Evolutionary conservation across 805 yeast genomes (phyloP), one percentile per base, ranked within the genome.

Genomic region (Metschnikowia anglica): DNA sequence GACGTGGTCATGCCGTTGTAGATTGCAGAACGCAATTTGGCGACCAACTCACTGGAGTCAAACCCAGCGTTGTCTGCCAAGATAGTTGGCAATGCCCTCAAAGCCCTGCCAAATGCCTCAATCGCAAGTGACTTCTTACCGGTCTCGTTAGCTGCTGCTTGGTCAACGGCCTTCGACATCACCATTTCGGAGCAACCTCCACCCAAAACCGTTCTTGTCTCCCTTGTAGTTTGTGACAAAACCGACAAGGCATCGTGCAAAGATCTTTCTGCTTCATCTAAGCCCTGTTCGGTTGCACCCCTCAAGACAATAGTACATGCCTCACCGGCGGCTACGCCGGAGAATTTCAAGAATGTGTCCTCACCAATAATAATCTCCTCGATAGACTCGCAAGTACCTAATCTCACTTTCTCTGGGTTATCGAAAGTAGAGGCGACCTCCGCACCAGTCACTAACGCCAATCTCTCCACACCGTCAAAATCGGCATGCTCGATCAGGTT

Each of bases 401-500:
- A 69, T 62, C 80, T 84, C 44, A 87, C 96, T 43, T 77, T 77
- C 41, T 86, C 95, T 19, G 98, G 96, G 53, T 83, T 76, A 61
- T 93, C 99, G 62, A 93, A 93, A 2, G 98, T 91, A 6, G 98
- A 89, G 2, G 83, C 96, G 40, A 93, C 97, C 73, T 93, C 98
- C 61, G 97, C 99, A 39, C 99, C 99, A 10, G 98, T 90, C 24
- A 89, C 99, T 30, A 91, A 73, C 2, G 99, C 96, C 53, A 93
- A 77, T 62, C 98, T 82, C 72, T 93, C 99, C 42, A 93, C 88
- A 59, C 98, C 99, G 59, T 88, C 98, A 57, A 93, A 93, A 66
- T 93, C 99, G 12, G 99, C 98, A 62, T 93, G 99, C 66, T 93
- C 99, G 51, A 93, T 88, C 17, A 97, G 82, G 65, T 88, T 90